A percentile compares a stretch with the other conserved stretches of the same genome.
Conservation (phyloP, 306 rosid genomes). For the Argentina anserina region DNA sequence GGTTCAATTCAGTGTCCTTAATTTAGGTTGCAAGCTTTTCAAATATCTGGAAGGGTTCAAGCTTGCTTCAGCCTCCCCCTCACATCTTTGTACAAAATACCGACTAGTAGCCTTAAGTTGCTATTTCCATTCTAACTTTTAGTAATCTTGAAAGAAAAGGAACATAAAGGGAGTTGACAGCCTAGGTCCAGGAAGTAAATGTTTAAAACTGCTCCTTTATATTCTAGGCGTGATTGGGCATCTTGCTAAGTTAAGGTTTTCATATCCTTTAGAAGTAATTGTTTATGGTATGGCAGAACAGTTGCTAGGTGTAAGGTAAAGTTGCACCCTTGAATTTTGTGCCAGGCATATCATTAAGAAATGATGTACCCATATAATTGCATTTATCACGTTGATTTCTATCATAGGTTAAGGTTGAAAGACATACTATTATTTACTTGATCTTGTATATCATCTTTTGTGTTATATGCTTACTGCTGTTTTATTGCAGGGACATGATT, state of each 20-base stretch:
- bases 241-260: background rate
- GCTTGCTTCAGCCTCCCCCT: background rate
- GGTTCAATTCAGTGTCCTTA: background rate
- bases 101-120: background rate
- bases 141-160: background rate
- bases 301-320: background rate
- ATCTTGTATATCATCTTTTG: background rate
- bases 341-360: conserved; percentile 10
- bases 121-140: background rate
- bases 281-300: background rate
- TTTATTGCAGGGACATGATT: conserved; percentile 85
- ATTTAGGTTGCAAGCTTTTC: background rate
- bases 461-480: conserved; percentile 21
- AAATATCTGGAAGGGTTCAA: background rate
- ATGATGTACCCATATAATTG: conserved; percentile 9
- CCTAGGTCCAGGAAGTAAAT: conserved; percentile 12
- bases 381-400: conserved; percentile 13
- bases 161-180: background rate
- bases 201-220: background rate
- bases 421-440: background rate
- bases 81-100: background rate
- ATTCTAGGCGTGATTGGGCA: background rate
- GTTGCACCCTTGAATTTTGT: too few relatives aligned
- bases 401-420: conserved; percentile 6
- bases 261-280: background rate